Percentiles rank a stretch among this genome's conserved stretches.
These are phyloP conservation scores for Pichia gijzeniarum DNA, from an alignment of 805 yeast genomes.

Conservation along the genomic window DNA sequence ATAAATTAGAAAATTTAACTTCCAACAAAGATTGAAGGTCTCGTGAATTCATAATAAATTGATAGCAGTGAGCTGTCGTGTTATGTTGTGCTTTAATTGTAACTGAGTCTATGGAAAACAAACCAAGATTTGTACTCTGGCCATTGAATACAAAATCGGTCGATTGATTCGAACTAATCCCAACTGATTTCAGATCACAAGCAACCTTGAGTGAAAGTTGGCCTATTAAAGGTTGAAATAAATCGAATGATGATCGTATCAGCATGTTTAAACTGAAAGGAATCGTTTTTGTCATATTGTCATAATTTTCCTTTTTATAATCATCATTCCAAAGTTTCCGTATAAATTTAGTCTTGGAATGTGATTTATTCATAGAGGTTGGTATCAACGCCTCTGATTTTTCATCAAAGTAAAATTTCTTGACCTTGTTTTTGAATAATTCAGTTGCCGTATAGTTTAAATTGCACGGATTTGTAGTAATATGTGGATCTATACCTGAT, in stretches of 20 bases:
- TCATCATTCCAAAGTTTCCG: slow-evolving; percentile 5
- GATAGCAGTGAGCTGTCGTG: not conserved
- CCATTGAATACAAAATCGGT: slow-evolving; percentile 8
- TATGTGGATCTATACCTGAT: slow-evolving; percentile 5
- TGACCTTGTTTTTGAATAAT: slow-evolving; percentile 4
- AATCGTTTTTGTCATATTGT: slow-evolving; percentile 1
- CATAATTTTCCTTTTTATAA: slow-evolving; percentile 1
- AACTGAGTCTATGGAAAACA: slow-evolving; percentile 2
- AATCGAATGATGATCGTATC: not conserved
- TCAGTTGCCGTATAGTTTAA: not conserved
- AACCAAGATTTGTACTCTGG: slow-evolving; percentile 8
- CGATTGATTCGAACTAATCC: not conserved
- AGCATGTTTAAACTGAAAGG: not conserved
- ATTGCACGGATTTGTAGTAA: not conserved
- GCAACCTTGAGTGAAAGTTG: not conserved
- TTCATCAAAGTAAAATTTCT: slow-evolving; percentile 8
- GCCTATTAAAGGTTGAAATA: not conserved
- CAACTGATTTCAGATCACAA: slow-evolving; percentile 1
- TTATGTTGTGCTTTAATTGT: not conserved
- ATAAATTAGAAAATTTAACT: not conserved
- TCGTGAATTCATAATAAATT: not conserved
- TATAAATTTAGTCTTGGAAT: slow-evolving; percentile 1
- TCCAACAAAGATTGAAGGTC: not conserved
- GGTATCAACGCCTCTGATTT: slow-evolving; percentile 7
- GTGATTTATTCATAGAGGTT: not conserved